Conservation (phyloP, 768 basidiomycete species). For the Psilocybe cyanescens region DNA sequence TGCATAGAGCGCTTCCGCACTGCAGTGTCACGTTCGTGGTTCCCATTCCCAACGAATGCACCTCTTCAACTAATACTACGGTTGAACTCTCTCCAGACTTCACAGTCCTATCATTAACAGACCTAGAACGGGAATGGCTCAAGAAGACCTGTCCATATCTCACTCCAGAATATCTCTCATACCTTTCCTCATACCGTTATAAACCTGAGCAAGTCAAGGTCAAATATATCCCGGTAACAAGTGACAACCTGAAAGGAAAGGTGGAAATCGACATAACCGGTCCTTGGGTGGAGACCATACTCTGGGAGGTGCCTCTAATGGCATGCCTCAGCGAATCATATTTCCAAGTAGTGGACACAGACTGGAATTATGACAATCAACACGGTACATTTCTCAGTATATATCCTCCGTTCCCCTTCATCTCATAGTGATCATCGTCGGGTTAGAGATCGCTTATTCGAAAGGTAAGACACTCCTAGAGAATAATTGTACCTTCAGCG, state of each 20-base stretch:
- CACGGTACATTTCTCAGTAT: slow-evolving; percentile 48
- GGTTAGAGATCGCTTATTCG: slow-evolving; percentile 66
- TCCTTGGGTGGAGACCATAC: slow-evolving; percentile 81
- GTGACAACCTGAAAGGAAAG: slow-evolving; percentile 54
- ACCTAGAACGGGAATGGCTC: slow-evolving; percentile 72
- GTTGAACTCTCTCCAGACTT: slow-evolving; percentile 55
- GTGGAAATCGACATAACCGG: slow-evolving; percentile 77
- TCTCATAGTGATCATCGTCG: neutral
- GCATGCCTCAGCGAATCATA: slow-evolving; percentile 89
- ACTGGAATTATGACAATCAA: slow-evolving; percentile 89
- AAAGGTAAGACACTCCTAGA: slow-evolving; percentile 71
- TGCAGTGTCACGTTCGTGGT: slow-evolving; percentile 55
- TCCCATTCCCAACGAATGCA: slow-evolving; percentile 2
- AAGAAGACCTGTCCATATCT: slow-evolving; percentile 74
- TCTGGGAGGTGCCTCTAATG: slow-evolving; percentile 98
- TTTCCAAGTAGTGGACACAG: slow-evolving; percentile 72
- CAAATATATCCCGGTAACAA: slow-evolving; percentile 61
- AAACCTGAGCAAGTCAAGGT: slow-evolving; percentile 74
- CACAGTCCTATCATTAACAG: slow-evolving; percentile 58
- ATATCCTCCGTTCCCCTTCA: neutral
- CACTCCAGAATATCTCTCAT: slow-evolving; percentile 71
- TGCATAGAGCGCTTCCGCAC: slow-evolving; percentile 64
- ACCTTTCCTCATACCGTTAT: slow-evolving; percentile 70
- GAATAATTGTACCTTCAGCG: slow-evolving; percentile 74
- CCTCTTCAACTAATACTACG: neutral